Percentiles rank a stretch among this genome's conserved stretches.
These are phyloP conservation scores for Aurifilum marmelostoma DNA, from an alignment of 2,329 filamentous ascomycete species.

Conservation along the genomic window DNA sequence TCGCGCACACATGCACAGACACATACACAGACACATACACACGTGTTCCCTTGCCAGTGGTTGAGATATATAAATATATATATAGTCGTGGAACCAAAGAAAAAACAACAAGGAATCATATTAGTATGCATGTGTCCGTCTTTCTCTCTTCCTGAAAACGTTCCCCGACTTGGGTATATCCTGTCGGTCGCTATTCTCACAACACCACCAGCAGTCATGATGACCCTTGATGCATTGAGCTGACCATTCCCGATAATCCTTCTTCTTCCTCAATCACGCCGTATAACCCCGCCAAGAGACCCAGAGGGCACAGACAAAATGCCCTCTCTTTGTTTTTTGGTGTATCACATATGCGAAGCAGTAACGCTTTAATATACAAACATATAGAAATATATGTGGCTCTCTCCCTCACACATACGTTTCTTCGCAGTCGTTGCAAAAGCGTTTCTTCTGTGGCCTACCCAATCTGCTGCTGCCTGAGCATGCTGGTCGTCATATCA, in stretches of 20 bases:
- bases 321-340: background rate
- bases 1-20: background rate
- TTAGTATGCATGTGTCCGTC: conserved; percentile 24
- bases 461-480: background rate
- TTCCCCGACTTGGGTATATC: conserved; percentile 11
- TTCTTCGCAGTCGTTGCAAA: background rate
- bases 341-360: conserved; percentile 24
- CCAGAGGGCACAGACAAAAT: conserved; percentile 4
- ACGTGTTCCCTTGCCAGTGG: background rate
- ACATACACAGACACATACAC: background rate
- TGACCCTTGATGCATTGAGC: background rate
- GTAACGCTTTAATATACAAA: conserved; percentile 25
- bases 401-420: no score
- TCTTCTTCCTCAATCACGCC: background rate
- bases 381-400: conserved; percentile 23
- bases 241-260: background rate
- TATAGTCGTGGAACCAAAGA: conserved; percentile 8
- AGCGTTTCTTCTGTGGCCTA: background rate
- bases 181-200: background rate
- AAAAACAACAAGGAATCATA: conserved; percentile 19
- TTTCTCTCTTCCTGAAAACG: background rate
- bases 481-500: background rate
- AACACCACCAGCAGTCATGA: background rate
- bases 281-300: background rate
- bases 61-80: no score